Evolutionary conservation across 768 basidiomycete genomes (phyloP), one percentile per base, ranked within the genome.

Genomic region (Trametes cingulata): DNA sequence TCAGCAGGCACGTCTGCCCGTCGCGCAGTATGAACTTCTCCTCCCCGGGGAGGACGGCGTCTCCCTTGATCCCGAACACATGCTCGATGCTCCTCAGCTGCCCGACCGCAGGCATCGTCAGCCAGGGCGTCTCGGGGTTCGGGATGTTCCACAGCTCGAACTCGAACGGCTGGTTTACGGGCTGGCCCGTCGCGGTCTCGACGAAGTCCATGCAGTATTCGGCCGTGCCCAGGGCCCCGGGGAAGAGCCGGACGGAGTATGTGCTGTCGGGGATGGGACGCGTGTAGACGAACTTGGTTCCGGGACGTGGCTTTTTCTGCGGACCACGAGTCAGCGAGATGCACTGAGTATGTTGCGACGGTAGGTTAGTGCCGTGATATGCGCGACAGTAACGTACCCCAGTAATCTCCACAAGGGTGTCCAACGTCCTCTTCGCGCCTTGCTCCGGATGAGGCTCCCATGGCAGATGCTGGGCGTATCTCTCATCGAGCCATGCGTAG

Each of bases 141-240:
- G 48, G 48, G 9, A 51, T 35, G 33, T 35, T 39, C 49, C 49
- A 51, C 1, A 51, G 36, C 29, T 39, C 49, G 20, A 22, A 19
- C 15, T 51, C 36, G 20, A 51, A 39, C 3, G 49, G 49, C 19
- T 20, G 22, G 6, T 51, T 51, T 3, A 51, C 49, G 7, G 49
- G 49, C 19, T 51, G 35, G 3, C 49, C 49, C 9, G 49, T 51
- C 12, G 19, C 20, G 13, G 19, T 37, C 10, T 51, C 36, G 19
- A 51, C 49, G 36, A 51, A 51, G 35, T 51, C 49, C 49, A 51
- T 36, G 36, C 49, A 51, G 20, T 51, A 51, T 27, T 51, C 49
- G 36, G 49, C 33, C 19, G 3, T 12, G 13, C 20, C 20, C 6
- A 51, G n/a, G 2, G 49, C 36, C 7, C 49, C 49, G 0, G 49